Evolutionary conservation across 768 basidiomycete genomes (phyloP).

Genomic region (Kwoniella bestiolae): DNA sequence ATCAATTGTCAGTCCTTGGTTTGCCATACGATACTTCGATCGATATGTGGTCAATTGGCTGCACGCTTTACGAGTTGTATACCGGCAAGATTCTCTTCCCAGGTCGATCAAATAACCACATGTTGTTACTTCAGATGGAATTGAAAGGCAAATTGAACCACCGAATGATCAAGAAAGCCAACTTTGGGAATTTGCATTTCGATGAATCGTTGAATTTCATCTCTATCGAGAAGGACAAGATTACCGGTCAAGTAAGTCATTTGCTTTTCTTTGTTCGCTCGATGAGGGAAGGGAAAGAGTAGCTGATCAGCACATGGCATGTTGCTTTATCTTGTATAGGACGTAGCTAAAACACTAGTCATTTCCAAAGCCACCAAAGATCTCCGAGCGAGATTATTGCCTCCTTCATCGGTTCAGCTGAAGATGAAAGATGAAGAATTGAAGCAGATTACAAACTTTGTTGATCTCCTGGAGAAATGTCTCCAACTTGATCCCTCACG

Average conservation of each 20-base stretch:
- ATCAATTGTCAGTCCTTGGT: slow-evolving; percentile 73
- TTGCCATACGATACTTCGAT: slow-evolving; percentile 91
- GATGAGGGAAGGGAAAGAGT: background rate
- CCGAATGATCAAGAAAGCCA: slow-evolving; percentile 91
- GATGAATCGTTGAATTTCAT: slow-evolving; percentile 86
- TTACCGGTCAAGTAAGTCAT: slow-evolving; percentile 76
- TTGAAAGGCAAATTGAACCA: slow-evolving; percentile 89
- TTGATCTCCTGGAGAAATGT: slow-evolving; percentile 91
- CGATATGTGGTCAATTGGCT: slow-evolving; percentile 96
- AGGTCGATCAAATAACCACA: slow-evolving; percentile 94
- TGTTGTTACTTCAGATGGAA: slow-evolving; percentile 98
- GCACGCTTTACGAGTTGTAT: slow-evolving; percentile 76
- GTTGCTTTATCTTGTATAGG: slow-evolving; percentile 62
- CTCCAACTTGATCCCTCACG: slow-evolving; percentile 81
- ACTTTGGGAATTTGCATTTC: slow-evolving; percentile 90
- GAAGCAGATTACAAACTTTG: slow-evolving; percentile 75
- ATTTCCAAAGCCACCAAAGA: slow-evolving; percentile 82
- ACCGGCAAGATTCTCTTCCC: slow-evolving; percentile 98
- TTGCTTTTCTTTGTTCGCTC: background rate
- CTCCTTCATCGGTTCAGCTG: slow-evolving; percentile 66
- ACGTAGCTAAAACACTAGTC: slow-evolving; percentile 77
- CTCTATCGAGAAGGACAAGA: slow-evolving; percentile 79
- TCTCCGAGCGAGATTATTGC: slow-evolving; percentile 79
- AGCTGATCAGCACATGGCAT: background rate
- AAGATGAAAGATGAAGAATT: slow-evolving; percentile 88